Base-by-base conservation (phyloP, 805 yeast species). In the Saccharomycopsis javanensis region DNA sequence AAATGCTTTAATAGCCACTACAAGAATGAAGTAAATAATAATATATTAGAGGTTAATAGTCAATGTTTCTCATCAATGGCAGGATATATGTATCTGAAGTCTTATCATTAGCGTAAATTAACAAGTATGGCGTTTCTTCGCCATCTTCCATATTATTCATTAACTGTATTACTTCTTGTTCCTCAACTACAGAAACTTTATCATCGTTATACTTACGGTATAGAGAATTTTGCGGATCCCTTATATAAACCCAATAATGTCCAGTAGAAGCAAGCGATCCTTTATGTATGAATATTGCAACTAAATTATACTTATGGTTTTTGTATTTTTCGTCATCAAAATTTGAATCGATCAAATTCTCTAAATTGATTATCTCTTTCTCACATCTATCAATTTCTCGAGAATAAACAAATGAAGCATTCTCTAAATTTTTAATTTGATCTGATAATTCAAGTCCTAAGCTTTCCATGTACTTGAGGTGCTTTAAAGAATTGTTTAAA, bases 121-220 rank as follows among this genome's bases (percentile, higher is more conserved):
- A 74, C 68, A 88, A 92, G 65, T 92, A 92, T 2, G 99, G 98
- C 1, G 98, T 94, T 0, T 97, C 97, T 0, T 89, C 85, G 67
- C 89, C 89, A 0, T 80, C 83, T 55, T 74, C 79, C 0, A 68
- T 72, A 59, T 83, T 82, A 67, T 86, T 83, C 68, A 84, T 79
- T 18, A 42, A 4, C 15, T 25, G 11, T 3, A 87, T 87, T 66
- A 86, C 89, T 5, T 73, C 68, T 23, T 74, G 75, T 0, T 75
- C 72, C 0, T 81, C 72, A 0, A 86, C 97, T 62, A 85, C 95
- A 2, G 89, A 81, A n/a, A 94, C 96, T n/a, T 78, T 77, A 65
- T 94, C 98, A 72, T 94, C 99, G 66, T 94, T 94, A 69, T 94
- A 94, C 72, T 89, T 91, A 60, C 97, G 76, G 80, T 82, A 94